Evolutionary conservation across 768 basidiomycete species (phyloP).

Genomic region (Rhodotorula diobovata): DNA sequence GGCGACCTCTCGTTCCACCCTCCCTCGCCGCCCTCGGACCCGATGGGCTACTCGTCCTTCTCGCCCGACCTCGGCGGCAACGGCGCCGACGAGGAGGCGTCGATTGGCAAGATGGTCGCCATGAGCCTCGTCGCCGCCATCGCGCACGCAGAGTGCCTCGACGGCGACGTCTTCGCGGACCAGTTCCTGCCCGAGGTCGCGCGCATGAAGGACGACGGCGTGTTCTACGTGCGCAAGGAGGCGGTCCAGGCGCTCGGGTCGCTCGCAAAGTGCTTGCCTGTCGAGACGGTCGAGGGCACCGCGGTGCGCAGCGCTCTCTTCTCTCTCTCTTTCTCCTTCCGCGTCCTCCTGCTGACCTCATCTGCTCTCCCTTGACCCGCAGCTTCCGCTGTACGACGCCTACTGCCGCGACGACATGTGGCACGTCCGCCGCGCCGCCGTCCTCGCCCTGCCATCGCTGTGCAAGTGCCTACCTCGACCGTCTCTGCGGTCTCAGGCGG

Average conservation of each 20-base stretch:
- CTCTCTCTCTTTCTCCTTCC: not conserved
- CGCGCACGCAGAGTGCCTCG: conserved; percentile 32
- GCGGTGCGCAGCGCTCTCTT: conserved; percentile 28
- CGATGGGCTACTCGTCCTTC: conserved; percentile 29
- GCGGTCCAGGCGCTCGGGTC: conserved; percentile 83
- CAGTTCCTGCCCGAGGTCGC: conserved; percentile 41
- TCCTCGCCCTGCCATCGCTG: conserved; percentile 78
- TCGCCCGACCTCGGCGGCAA: conserved; percentile 40
- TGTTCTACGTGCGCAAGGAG: conserved; percentile 73
- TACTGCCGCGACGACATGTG: conserved; percentile 65
- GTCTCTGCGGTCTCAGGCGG: conserved; percentile 61
- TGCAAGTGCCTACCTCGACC: conserved; percentile 60
- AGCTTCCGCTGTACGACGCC: conserved; percentile 76
- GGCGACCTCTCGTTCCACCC: conserved; percentile 15
- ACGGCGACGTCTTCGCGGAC: conserved; percentile 30
- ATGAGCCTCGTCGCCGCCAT: conserved; percentile 58
- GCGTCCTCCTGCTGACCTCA: not conserved
- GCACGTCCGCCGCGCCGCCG: conserved; percentile 81
- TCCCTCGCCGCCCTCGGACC: conserved; percentile 19
- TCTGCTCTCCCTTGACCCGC: not conserved
- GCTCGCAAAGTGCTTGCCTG: conserved; percentile 78
- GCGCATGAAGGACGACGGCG: conserved; percentile 39
- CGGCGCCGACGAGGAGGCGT: conserved; percentile 64
- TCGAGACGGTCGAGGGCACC: conserved; percentile 63
- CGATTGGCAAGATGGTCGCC: conserved; percentile 77